Base-by-base conservation (phyloP, 2,329 filamentous ascomycete species). In the Teratosphaeria gauchensis region DNA sequence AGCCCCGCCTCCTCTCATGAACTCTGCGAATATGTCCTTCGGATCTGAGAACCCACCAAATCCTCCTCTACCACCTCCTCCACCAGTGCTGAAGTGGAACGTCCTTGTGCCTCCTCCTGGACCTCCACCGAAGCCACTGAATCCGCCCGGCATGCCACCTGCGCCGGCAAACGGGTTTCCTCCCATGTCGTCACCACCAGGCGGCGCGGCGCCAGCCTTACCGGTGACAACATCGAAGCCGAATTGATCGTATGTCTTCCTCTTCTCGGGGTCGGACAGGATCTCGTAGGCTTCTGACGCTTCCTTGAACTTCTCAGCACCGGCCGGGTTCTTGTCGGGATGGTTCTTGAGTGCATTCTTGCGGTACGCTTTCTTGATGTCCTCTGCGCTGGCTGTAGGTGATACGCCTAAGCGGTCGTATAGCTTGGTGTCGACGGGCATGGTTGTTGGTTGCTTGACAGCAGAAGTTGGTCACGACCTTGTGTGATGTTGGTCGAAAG, bases 201-300 rank as follows among this genome's bases (percentile, higher is more conserved):
- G 54, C 35, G 89, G 84, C 55, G 82, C 79, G 32, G 69, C 69
- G 12, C 68, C 69, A 6, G 67, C 69, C 54, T 72, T 70, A 54
- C 69, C 69, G 9, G 67, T 72, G 56, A 99, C 82, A 77, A 92
- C 96, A 69, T 97, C 94, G 62, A 97, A 86, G 62, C 94, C 94
- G 74, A 87, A 96, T 72, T 92, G 87, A 73, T 99, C 94, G 73
- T 99, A 99, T 51, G 87, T 86, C 75, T 95, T 94, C 69, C 94
- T 88, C 77, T 97, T 99, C 73, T 97, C 92, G 61, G 92, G 92
- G 69, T 99, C 94, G 62, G 90, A 95, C 2, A 99, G 85, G 67
- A 99, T 95, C 77, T 99, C 94, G 78, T 96, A 99, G 59, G 94
- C 94, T 77, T 97, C 92, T 1, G 91, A 96, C 64, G 91, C 89